Conservation (phyloP, 1,139 yeast species). For the Blastobotrys malaysiensis region DNA sequence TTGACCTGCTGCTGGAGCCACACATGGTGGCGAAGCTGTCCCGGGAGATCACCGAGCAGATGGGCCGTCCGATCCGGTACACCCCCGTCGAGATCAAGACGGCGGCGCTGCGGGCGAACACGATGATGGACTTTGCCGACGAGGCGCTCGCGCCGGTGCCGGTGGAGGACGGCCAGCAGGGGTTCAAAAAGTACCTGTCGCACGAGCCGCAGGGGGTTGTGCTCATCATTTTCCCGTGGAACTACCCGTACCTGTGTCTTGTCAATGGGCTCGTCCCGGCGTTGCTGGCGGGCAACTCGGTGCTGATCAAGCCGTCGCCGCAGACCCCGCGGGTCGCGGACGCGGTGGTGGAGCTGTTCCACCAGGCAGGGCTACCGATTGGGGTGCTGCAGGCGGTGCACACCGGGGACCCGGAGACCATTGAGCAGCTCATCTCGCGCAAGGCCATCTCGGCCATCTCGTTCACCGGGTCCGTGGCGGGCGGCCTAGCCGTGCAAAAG, state of each 20-base stretch:
- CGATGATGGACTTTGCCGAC: slow-evolving; percentile 31
- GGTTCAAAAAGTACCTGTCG: slow-evolving; percentile 43
- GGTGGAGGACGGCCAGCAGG: slow-evolving; percentile 27
- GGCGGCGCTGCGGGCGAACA: slow-evolving; percentile 31
- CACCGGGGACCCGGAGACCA: slow-evolving; percentile 55
- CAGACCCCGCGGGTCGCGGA: slow-evolving; percentile 77
- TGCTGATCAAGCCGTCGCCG: slow-evolving; percentile 77
- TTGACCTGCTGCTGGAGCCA: slow-evolving; percentile 28
- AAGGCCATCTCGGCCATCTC: slow-evolving; percentile 69
- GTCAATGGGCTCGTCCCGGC: slow-evolving; percentile 84
- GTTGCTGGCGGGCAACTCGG: slow-evolving; percentile 74
- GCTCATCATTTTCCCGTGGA: slow-evolving; percentile 86
- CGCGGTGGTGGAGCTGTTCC: slow-evolving; percentile 53
- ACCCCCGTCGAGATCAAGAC: slow-evolving; percentile 34
- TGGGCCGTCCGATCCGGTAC: slow-evolving; percentile 36
- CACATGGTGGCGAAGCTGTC: slow-evolving; percentile 26
- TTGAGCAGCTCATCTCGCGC: slow-evolving; percentile 56
- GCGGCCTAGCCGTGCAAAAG: slow-evolving; percentile 71
- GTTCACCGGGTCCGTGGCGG: slow-evolving; percentile 82
- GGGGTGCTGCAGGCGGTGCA: slow-evolving; percentile 70
- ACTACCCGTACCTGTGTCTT: slow-evolving; percentile 75
- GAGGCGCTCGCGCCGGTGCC: slow-evolving; percentile 31
- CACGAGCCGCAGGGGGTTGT: slow-evolving; percentile 72
- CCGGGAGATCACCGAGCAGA: slow-evolving; percentile 32
- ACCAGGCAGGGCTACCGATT: slow-evolving; percentile 72